Conservation (phyloP, 441 rosid species). For the Raphanus hybrid region DNA sequence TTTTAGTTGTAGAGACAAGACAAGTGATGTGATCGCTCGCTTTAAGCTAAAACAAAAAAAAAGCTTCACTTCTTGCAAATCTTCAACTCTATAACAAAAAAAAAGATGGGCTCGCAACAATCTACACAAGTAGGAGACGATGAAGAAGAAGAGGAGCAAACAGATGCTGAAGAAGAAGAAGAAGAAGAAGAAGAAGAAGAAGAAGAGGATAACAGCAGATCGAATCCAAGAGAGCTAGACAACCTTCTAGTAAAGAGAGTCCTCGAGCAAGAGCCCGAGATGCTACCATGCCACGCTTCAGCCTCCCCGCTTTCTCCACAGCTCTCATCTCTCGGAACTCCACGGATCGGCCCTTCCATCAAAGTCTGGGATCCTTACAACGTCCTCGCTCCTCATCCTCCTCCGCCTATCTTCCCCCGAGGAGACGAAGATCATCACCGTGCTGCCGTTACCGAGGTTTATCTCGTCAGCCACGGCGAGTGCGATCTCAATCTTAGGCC, state of each 20-base stretch:
- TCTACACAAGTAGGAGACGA: slow-evolving; percentile 52
- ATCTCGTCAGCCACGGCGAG: slow-evolving; percentile 79
- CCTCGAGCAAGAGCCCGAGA: slow-evolving; percentile 90
- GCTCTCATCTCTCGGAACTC: slow-evolving; percentile 84
- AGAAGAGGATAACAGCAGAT: slow-evolving; percentile 42
- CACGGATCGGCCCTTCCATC: slow-evolving; percentile 88
- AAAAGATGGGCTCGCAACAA: slow-evolving; percentile 72
- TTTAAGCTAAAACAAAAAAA: slow-evolving; percentile 2
- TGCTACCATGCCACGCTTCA: slow-evolving; percentile 86
- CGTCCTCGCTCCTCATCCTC: slow-evolving; percentile 74
- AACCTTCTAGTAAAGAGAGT: slow-evolving; percentile 74
- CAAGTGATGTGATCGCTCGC: slow-evolving; percentile 28
- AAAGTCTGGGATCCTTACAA: slow-evolving; percentile 98
- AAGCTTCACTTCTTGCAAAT: slow-evolving; percentile 7
- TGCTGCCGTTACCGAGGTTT: slow-evolving; percentile 57
- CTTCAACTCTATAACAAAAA: neutral
- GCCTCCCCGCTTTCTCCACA: slow-evolving; percentile 95
- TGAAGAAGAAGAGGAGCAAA: slow-evolving; percentile 48
- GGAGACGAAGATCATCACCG: slow-evolving; percentile 49
- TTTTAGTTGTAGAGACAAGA: neutral
- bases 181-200: slow-evolving; percentile 46
- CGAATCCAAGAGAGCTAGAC: slow-evolving; percentile 41
- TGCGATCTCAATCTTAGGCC: slow-evolving; percentile 72
- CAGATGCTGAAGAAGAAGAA: slow-evolving; percentile 41
- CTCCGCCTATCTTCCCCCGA: slow-evolving; percentile 54